phyloP scores from a whole-genome alignment of 2,329 filamentous ascomycete species.

The Phyllosticta capitalensis region DNA sequence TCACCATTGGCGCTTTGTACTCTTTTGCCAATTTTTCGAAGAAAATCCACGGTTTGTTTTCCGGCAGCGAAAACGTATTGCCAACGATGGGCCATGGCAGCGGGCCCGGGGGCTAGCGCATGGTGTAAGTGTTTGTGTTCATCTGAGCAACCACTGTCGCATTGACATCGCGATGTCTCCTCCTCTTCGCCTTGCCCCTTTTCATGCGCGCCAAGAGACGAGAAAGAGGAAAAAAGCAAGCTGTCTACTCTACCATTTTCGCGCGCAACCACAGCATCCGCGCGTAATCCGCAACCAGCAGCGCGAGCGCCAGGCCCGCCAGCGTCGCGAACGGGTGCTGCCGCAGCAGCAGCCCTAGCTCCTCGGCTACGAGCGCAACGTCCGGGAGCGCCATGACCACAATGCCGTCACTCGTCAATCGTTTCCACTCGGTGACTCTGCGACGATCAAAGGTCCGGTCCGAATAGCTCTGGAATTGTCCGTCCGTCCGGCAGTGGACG shows the following conservation, averaged over 20 bases:
- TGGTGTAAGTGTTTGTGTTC: not conserved
- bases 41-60: conserved; percentile 48
- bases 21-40: conserved; percentile 45
- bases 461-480: not conserved
- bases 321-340: conserved; percentile 15
- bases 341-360: not conserved
- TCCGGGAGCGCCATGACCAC: not conserved
- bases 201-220: not conserved
- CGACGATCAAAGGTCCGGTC: not conserved
- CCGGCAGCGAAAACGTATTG: conserved; percentile 47
- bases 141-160: not conserved
- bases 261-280: conserved; percentile 42
- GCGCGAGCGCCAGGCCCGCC: conserved; percentile 16
- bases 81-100: conserved; percentile 46
- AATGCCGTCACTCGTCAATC: not conserved
- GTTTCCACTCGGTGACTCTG: not conserved
- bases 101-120: conserved; percentile 42
- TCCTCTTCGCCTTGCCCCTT: not conserved
- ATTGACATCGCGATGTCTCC: not conserved
- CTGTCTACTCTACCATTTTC: conserved; percentile 34
- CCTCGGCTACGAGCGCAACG: not conserved
- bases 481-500: too few species aligned
- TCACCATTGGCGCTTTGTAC: conserved; percentile 43
- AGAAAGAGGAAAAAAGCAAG: conserved; percentile 11
- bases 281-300: conserved; percentile 34